Percentiles rank a stretch among this genome's conserved stretches.
Conservation (phyloP, 345 rosid genomes). For the Eutrema heterophyllum region DNA sequence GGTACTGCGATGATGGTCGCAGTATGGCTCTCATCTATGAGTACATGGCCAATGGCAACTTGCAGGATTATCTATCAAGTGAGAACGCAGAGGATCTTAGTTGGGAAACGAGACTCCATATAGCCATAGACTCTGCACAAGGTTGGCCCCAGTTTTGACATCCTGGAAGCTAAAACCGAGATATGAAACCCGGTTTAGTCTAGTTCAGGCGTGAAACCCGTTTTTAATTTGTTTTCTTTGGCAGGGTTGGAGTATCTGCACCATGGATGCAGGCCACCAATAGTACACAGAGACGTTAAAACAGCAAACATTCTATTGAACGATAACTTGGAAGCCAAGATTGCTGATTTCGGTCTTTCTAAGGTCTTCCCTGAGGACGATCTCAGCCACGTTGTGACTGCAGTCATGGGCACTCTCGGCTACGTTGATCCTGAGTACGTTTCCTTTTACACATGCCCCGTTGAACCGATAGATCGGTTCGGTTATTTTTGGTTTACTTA, state of each 20-base stretch:
- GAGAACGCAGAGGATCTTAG: slow-evolving; percentile 28
- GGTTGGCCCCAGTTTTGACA: slow-evolving; percentile 28
- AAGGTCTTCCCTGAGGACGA: slow-evolving; percentile 35
- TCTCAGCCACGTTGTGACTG: slow-evolving; percentile 33
- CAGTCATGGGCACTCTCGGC: slow-evolving; percentile 41
- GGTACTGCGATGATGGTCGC: slow-evolving; percentile 43
- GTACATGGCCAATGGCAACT: slow-evolving; percentile 49
- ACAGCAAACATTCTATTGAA: slow-evolving; percentile 32
- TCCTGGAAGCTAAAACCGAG: not conserved
- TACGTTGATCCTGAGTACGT: slow-evolving; percentile 36
- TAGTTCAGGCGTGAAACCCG: not conserved
- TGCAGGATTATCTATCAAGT: slow-evolving; percentile 40
- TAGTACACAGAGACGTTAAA: slow-evolving; percentile 36
- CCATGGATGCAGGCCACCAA: slow-evolving; percentile 37
- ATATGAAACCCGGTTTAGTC: not conserved
- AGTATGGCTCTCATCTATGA: slow-evolving; percentile 47
- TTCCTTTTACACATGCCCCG: not conserved
- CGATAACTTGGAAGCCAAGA: slow-evolving; percentile 45
- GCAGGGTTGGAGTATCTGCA: slow-evolving; percentile 36
- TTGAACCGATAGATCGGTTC: not conserved
- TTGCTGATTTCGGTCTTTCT: slow-evolving; percentile 48
- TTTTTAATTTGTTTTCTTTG: not conserved
- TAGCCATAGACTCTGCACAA: slow-evolving; percentile 58
- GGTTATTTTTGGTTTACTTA: not conserved
- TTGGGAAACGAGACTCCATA: slow-evolving; percentile 55